These are phyloP conservation scores for Xylariaceae sp. DNA, from an alignment of 2,329 filamentous ascomycete genomes.

Conservation along the genomic window DNA sequence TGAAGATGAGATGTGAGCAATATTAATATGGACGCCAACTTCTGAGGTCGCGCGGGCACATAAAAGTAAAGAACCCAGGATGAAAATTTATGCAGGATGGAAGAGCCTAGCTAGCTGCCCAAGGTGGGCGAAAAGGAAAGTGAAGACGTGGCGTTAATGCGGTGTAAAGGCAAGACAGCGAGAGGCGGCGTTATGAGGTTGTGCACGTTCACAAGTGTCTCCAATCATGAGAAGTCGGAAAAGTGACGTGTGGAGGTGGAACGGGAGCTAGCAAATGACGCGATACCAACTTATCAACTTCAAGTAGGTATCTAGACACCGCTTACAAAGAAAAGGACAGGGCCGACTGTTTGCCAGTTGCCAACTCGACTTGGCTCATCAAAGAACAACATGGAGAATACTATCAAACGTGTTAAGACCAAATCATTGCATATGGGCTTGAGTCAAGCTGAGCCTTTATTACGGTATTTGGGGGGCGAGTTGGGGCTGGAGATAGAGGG, in stretches of 20 bases:
- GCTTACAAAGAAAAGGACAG: conserved; percentile 8
- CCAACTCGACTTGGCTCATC: not conserved
- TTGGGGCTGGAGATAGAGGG: not conserved
- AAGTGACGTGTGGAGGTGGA: no score
- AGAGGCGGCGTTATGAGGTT: not conserved
- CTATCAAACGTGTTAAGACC: conserved; percentile 5
- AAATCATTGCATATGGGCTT: no score
- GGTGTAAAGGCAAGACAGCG: no score
- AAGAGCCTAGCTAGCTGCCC: not conserved
- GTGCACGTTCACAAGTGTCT: conserved; percentile 1
- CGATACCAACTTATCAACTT: no score
- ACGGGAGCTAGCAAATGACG: not conserved
- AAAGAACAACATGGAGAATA: not conserved
- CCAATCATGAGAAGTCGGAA: conserved; percentile 3
- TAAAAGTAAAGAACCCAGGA: not conserved
- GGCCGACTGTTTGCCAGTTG: not conserved
- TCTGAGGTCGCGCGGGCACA: not conserved
- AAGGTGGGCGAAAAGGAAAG: not conserved
- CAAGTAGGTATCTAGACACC: not conserved
- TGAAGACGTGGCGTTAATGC: conserved; percentile 16
- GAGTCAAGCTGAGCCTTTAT: no score
- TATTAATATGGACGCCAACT: not conserved
- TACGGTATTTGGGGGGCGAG: not conserved
- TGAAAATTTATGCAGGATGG: not conserved
- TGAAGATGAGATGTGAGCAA: not conserved